Evolutionary conservation across 148 eudicot genomes (phyloP), one percentile per base, ranked within the genome.

Genomic region (Persicaria tinctoria): DNA sequence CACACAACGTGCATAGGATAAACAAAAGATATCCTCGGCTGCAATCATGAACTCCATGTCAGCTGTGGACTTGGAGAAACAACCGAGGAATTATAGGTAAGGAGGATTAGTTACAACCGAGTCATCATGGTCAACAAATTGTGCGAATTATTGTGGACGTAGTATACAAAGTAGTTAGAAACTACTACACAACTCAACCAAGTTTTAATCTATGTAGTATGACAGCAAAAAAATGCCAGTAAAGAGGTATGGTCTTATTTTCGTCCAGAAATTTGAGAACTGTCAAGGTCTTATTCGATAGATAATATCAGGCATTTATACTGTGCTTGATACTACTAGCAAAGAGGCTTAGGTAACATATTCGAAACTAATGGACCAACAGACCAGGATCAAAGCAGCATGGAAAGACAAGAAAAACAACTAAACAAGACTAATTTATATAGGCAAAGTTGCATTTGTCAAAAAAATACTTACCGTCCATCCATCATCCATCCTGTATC

Each of bases 401-500:
- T 32, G 41, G 41, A 3, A 32, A 32, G 41, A 32, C 3, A 3
- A 32, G 41, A 32, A 32, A 32, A 32, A 32, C 41, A 32, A 32
- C 41, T 32, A 32, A 32, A 32, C 41, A 32, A 53, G 57, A 53
- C 57, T 9, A 9, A 53, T 16, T 9, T 9, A 53, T 10, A 53
- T 1, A 53, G n/a, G 57, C 57, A 46, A 6, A 45, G 17, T 44
- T 8, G 23, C 51, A 46, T 6, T 14, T 44, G 14, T 7, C 46
- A 4, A 3, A 46, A 44, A 47, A 63, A 56, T 64, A 84, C 87
- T 79, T 77, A 84, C 86, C 68, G 80, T 79, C 84, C 86, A 66
- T 84, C 86, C 73, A 79, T 81, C 32, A 84, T 79, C 80, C 80
- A 74, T 55, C 79, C 80, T 32, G 80, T 53, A 60, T 72, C 86